Percentiles rank a stretch among this genome's conserved stretches.
Evolutionary conservation across 2,329 filamentous ascomycete species (phyloP).

Genomic region (Knufia petricola): DNA sequence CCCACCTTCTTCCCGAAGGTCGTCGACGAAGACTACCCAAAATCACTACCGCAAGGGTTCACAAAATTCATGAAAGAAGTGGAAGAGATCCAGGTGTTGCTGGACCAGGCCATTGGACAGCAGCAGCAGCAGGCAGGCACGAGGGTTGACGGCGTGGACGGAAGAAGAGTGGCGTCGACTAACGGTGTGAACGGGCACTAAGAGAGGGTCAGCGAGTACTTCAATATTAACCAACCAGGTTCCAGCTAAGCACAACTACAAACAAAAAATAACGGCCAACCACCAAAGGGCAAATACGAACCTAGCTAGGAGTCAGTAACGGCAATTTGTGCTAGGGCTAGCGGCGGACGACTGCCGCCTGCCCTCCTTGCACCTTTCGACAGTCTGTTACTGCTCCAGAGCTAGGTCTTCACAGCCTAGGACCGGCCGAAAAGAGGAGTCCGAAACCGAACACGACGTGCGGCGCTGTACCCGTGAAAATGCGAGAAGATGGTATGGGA

Average conservation of each 20-base stretch:
- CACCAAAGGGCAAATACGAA: too few species aligned
- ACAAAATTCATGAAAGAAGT: conserved; percentile 29
- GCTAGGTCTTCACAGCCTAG: not conserved
- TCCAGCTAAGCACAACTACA: too few species aligned
- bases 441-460: too few species aligned
- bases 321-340: conserved; percentile 9
- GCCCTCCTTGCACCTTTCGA: conserved; percentile 9
- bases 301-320: not conserved
- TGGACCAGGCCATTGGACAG: conserved; percentile 23
- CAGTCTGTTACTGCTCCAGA: not conserved
- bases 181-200: not conserved
- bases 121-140: not conserved
- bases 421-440: too few species aligned
- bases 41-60: conserved; percentile 26
- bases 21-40: conserved; percentile 12
- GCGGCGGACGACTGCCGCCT: not conserved
- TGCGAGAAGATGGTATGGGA: too few species aligned
- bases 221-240: not conserved
- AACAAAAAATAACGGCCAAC: too few species aligned
- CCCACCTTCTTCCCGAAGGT: conserved; percentile 30
- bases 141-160: not conserved
- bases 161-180: not conserved
- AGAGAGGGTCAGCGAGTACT: not conserved
- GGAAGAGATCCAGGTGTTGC: conserved; percentile 27
- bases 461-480: too few species aligned